These are phyloP conservation scores for Xerocomus spinulosus DNA, from an alignment of 768 basidiomycete species.

Conservation along the genomic window DNA sequence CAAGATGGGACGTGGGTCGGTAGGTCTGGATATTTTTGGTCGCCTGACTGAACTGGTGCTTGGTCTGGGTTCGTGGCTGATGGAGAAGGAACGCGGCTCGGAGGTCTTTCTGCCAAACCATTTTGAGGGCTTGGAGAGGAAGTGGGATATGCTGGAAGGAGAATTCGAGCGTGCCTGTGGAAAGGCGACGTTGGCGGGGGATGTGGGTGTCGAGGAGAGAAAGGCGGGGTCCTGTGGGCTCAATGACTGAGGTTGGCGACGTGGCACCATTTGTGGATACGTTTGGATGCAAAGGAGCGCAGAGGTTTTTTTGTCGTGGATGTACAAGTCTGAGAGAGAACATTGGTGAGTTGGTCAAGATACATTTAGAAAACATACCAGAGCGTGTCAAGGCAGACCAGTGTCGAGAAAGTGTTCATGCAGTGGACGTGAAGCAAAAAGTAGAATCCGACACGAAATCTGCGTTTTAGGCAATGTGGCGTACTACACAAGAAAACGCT, in stretches of 20 bases:
- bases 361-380: slow-evolving; percentile 9
- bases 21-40: slow-evolving; percentile 80
- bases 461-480: slow-evolving; percentile 25
- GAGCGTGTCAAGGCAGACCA: not conserved
- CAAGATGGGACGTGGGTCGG: slow-evolving; percentile 77
- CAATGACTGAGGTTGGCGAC: slow-evolving; percentile 40
- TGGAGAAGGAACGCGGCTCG: slow-evolving; percentile 41
- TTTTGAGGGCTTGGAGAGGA: slow-evolving; percentile 63
- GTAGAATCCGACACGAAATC: slow-evolving; percentile 2
- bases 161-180: slow-evolving; percentile 55
- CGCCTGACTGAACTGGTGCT: slow-evolving; percentile 52
- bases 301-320: slow-evolving; percentile 4
- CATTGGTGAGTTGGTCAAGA: too few relatives aligned
- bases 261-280: slow-evolving; percentile 41
- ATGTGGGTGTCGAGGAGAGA: slow-evolving; percentile 24
- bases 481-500: too few relatives aligned
- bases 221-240: slow-evolving; percentile 34
- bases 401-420: slow-evolving; percentile 13
- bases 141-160: slow-evolving; percentile 58
- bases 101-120: slow-evolving; percentile 68
- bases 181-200: slow-evolving; percentile 35
- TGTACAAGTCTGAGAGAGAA: slow-evolving; percentile 1
- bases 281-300: slow-evolving; percentile 8
- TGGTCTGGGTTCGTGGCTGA: slow-evolving; percentile 43
- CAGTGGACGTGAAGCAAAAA: slow-evolving; percentile 20